Conservation (phyloP, 805 yeast genomes). For the Barnettozyma populi region DNA sequence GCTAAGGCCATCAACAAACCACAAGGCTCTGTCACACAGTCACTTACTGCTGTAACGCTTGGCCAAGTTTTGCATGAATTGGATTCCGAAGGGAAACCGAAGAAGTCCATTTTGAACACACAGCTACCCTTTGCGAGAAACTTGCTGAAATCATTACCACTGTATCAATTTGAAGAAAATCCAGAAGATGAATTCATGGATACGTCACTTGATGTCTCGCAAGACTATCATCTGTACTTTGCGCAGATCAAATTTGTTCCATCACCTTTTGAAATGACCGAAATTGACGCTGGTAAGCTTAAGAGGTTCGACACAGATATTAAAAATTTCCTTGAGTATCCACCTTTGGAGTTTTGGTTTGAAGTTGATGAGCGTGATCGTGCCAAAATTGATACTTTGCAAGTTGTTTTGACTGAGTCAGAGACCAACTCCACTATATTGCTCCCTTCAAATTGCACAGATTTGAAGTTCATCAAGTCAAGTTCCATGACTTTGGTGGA, state of each 20-base stretch:
- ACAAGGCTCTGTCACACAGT: conserved; percentile 4
- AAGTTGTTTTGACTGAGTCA: conserved; percentile 38
- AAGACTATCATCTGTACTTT: conserved; percentile 29
- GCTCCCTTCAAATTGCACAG: conserved; percentile 36
- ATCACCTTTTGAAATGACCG: conserved; percentile 29
- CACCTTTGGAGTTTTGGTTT: conserved; percentile 55
- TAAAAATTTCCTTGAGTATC: conserved; percentile 30
- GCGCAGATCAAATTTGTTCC: conserved; percentile 45
- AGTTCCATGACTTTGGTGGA: conserved; percentile 14
- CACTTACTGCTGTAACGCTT: conserved; percentile 21
- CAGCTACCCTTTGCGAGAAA: conserved; percentile 20
- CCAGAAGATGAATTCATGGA: conserved; percentile 3
- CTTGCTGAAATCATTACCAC: conserved; percentile 13
- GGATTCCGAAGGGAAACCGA: not conserved
- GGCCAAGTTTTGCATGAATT: conserved; percentile 21
- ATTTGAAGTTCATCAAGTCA: conserved; percentile 35
- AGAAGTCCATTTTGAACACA: conserved; percentile 16
- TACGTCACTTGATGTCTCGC: conserved; percentile 9
- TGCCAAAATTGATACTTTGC: conserved; percentile 31
- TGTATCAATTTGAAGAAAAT: conserved; percentile 7
- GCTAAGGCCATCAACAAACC: not conserved
- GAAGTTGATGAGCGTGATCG: conserved; percentile 33
- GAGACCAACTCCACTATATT: conserved; percentile 40
- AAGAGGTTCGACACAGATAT: conserved; percentile 7
- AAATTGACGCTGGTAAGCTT: not conserved